These are phyloP conservation scores for Pilatotrama ljubarskyi DNA, from an alignment of 768 basidiomycete species.

Conservation along the genomic window DNA sequence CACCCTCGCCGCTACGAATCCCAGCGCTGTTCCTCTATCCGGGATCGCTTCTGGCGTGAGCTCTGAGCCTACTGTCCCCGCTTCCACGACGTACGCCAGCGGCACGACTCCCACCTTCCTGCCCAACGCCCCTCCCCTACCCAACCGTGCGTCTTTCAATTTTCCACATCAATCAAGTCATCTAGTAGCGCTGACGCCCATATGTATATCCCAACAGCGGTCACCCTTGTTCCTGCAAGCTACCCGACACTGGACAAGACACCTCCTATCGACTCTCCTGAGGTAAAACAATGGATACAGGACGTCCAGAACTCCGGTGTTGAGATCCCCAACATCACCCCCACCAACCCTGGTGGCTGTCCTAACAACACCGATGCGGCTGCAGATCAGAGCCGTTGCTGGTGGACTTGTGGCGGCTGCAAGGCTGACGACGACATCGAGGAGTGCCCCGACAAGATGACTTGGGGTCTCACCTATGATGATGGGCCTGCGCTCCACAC, in stretches of 20 bases:
- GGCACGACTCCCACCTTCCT: conserved; percentile 44
- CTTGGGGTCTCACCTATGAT: conserved; percentile 65
- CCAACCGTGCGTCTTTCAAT: conserved; percentile 42
- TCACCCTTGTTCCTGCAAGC: conserved; percentile 46
- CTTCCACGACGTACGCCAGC: conserved; percentile 36
- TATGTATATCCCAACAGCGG: conserved; percentile 33
- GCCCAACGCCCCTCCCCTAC: conserved; percentile 59
- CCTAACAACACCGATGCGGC: conserved; percentile 54
- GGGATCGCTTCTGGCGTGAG: conserved; percentile 29
- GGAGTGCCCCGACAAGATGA: conserved; percentile 65
- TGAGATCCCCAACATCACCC: conserved; percentile 53
- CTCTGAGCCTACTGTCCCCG: conserved; percentile 31
- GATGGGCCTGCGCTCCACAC: conserved; percentile 85
- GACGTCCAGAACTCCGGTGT: conserved; percentile 59
- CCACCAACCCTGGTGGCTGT: conserved; percentile 50
- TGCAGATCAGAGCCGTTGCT: conserved; percentile 55
- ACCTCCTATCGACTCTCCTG: conserved; percentile 59
- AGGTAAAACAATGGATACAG: conserved; percentile 72
- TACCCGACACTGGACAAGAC: conserved; percentile 68
- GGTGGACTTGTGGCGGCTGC: conserved; percentile 84
- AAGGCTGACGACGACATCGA: conserved; percentile 66
- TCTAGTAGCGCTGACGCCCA: background rate
- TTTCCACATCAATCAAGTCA: background rate
- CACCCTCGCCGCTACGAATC: conserved; percentile 33
- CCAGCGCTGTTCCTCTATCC: conserved; percentile 36